These are phyloP conservation scores for Elaeagnus macrophylla DNA, from an alignment of 306 rosid species.

Conservation along the genomic window DNA sequence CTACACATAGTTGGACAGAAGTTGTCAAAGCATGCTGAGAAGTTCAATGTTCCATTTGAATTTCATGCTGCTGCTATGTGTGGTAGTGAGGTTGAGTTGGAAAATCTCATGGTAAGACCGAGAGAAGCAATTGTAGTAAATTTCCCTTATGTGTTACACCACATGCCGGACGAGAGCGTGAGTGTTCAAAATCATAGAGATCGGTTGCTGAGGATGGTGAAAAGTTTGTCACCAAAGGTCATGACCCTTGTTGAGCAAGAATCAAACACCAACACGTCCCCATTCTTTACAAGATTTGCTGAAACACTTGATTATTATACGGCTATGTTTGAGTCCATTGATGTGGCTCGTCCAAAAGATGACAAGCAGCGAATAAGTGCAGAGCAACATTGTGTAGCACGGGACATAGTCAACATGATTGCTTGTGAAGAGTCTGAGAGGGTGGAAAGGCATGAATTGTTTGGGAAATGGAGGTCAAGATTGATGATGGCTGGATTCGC, in stretches of 20 bases:
- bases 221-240: constrained; percentile 69
- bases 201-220: constrained; percentile 63
- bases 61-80: constrained; percentile 70
- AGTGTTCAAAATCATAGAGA: constrained; percentile 80
- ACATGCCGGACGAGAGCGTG: constrained; percentile 98
- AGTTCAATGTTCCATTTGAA: constrained; percentile 53
- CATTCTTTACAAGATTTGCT: constrained; percentile 53
- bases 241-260: constrained; percentile 87
- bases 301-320: constrained; percentile 63
- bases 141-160: constrained; percentile 74
- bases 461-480: constrained; percentile 75
- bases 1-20: constrained; percentile 56
- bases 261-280: constrained; percentile 91
- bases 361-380: constrained; percentile 65
- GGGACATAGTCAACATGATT: constrained; percentile 88
- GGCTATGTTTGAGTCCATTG: constrained; percentile 87
- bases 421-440: constrained; percentile 86
- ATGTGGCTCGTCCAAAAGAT: constrained; percentile 38
- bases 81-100: constrained; percentile 51
- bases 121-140: constrained; percentile 76
- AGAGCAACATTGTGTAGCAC: constrained; percentile 87
- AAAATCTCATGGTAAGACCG: constrained; percentile 34
- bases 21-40: constrained; percentile 34
- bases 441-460: constrained; percentile 80
- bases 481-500: constrained; percentile 72